phyloP scores from a whole-genome alignment of 2,329 filamentous ascomycete species.

The Fusarium sp. region DNA sequence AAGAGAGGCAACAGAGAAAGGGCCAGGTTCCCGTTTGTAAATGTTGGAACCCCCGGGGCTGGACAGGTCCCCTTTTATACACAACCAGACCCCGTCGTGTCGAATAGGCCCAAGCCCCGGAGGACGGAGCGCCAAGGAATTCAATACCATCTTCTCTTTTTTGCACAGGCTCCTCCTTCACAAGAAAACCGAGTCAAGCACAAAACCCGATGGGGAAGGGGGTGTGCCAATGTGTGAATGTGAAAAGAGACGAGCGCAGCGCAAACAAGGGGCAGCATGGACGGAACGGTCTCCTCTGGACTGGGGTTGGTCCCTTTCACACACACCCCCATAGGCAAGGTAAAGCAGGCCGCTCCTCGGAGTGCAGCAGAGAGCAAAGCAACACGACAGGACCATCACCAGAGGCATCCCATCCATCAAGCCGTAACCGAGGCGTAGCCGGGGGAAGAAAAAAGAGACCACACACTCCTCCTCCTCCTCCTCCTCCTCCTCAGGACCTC shows the following conservation, averaged over 20 bases:
- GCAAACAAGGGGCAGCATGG: slow-evolving; percentile 13
- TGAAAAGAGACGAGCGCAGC: slow-evolving; percentile 1
- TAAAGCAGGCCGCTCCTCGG: not conserved
- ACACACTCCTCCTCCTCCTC: not conserved
- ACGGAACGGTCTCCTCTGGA: slow-evolving; percentile 14
- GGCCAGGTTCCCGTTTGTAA: slow-evolving; percentile 7
- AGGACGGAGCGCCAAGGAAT: slow-evolving; percentile 25
- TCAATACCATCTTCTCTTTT: not conserved
- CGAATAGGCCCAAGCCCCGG: slow-evolving; percentile 3
- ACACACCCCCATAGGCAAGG: not conserved
- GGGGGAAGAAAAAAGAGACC: not conserved
- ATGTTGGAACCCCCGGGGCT: slow-evolving; percentile 11
- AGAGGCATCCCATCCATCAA: not conserved
- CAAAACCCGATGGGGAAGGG: slow-evolving; percentile 13
- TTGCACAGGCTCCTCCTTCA: not conserved
- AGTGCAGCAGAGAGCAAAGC: not conserved
- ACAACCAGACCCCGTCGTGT: not conserved
- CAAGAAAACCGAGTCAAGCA: slow-evolving; percentile 11
- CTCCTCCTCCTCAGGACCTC: not conserved
- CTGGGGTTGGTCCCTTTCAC: slow-evolving; percentile 2
- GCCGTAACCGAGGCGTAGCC: slow-evolving; percentile 26
- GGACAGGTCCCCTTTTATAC: slow-evolving; percentile 33
- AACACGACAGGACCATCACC: not conserved
- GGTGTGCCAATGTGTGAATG: slow-evolving; percentile 27
- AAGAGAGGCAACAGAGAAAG: not conserved